Base-by-base conservation (phyloP, 2,329 filamentous ascomycete genomes). In the Davidsoniella virescens region DNA sequence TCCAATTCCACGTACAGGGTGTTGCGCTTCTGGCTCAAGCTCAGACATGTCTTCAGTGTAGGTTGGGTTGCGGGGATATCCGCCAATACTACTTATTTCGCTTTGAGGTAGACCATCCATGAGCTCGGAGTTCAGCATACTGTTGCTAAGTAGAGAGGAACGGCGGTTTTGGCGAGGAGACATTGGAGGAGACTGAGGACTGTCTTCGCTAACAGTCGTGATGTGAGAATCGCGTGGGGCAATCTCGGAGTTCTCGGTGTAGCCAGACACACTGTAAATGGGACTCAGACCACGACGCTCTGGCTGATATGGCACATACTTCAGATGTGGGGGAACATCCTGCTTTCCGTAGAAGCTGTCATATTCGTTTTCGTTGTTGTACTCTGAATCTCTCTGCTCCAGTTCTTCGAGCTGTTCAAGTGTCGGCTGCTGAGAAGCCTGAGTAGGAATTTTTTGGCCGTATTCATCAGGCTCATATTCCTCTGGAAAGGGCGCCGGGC, bases 191-290 rank as follows among this genome's bases (percentile, higher is more conserved):
- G 82, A 83, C 1, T 80, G 79, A 25, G 80, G 67, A 1, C 40
- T 29, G 8, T 52, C 45, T 17, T 67, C 68, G 2, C 65, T 63
- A 14, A 62, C 63, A 12, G 69, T 70, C 42, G 72, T 72, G 29
- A 73, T 65, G 52, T 70, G 65, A 1, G 78, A 76, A 52, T 80
- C 72, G 45, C 75, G 75, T 57, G 74, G 75, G 26, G 66, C 65
- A 33, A 71, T 71, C 47, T 52, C 51, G 6, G 51, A 52, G 42
- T 49, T 77, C 58, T 87, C 80, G 3, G 78, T 82, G 59, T 87
- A 90, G 55, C 88, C 92, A 9, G 87, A 90, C 14, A 94, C 85
- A 58, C 88, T 95, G 57, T 92, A 88, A 53, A 94, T 88, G 0
- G 90, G 90, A 60, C 88, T 95, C 45, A 93, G 66, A 9, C 80